phyloP scores from a whole-genome alignment of 352 stramenopile genomes.

The Phytopythium sindhum region DNA sequence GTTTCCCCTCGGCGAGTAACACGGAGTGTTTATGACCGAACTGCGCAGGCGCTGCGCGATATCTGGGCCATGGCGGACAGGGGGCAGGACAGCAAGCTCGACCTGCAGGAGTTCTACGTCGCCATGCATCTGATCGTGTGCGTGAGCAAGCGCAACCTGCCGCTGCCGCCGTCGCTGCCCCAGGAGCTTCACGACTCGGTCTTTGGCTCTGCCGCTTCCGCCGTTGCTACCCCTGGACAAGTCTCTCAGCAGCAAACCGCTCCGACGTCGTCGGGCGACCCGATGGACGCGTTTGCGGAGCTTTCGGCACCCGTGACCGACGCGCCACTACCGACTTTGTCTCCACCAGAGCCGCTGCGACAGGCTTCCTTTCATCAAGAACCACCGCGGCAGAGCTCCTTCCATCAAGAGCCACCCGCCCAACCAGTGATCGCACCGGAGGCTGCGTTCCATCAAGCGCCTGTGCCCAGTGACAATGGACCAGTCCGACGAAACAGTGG shows the following conservation, averaged over 20 bases:
- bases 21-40: slow-evolving; percentile 3
- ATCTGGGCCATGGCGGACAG: slow-evolving; percentile 93
- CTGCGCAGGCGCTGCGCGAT: slow-evolving; percentile 62
- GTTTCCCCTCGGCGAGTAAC: background rate
- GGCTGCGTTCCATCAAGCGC: background rate
- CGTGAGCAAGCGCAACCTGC: slow-evolving; percentile 86
- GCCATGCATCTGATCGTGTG: slow-evolving; percentile 97
- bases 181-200: slow-evolving; percentile 59
- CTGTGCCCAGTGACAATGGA: background rate
- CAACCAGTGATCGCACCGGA: background rate
- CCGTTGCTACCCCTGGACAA: slow-evolving; percentile 10
- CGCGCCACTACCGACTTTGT: slow-evolving; percentile 22
- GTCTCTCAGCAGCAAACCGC: slow-evolving; percentile 12
- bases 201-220: slow-evolving; percentile 28
- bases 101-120: slow-evolving; percentile 92
- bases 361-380: slow-evolving; percentile 1
- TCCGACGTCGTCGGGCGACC: slow-evolving; percentile 20
- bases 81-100: slow-evolving; percentile 90
- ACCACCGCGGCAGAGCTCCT: slow-evolving; percentile 19
- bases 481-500: slow-evolving; percentile 2
- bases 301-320: slow-evolving; percentile 32
- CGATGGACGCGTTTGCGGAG: slow-evolving; percentile 60
- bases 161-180: slow-evolving; percentile 69
- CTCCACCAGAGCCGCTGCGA: slow-evolving; percentile 15
- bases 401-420: slow-evolving; percentile 13